Evolutionary conservation across 1,284 basidiomycete species (phyloP).

Genomic region (Agroathelia rolfsii): DNA sequence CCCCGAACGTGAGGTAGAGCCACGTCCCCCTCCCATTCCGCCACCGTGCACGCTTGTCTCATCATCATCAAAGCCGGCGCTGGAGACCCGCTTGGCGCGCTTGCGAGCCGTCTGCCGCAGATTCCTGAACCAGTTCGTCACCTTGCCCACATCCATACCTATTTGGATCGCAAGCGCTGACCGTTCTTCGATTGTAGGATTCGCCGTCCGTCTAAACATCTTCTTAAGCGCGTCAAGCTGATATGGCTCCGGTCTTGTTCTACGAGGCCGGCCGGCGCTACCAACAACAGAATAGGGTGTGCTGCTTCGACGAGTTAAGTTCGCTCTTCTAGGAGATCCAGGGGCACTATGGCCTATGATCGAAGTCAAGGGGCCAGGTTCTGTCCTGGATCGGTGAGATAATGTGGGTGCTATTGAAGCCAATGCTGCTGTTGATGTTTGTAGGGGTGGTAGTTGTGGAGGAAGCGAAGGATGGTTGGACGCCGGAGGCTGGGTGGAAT

Average conservation of each 20-base stretch:
- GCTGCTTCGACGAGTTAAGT: too few species aligned
- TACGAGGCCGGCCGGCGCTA: conserved; percentile 40
- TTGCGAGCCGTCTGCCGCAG: conserved; percentile 64
- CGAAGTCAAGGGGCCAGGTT: too few species aligned
- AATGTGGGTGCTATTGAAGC: too few species aligned
- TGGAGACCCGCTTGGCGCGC: conserved; percentile 39
- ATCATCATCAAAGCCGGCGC: conserved; percentile 31
- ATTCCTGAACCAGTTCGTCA: conserved; percentile 82
- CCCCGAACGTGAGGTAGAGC: conserved; percentile 35
- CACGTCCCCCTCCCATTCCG: conserved; percentile 24
- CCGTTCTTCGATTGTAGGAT: conserved; percentile 72
- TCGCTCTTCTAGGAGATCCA: too few species aligned
- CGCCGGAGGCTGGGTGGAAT: conserved; percentile 19
- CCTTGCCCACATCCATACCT: conserved; percentile 70
- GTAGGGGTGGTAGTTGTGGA: conserved; percentile 6
- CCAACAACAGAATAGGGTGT: conserved; percentile 15
- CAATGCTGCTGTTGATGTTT: conserved; percentile 8
- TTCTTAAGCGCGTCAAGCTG: conserved; percentile 66
- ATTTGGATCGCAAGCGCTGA: conserved; percentile 60
- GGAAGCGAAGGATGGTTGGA: conserved; percentile 16
- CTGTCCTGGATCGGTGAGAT: too few species aligned
- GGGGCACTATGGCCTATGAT: too few species aligned
- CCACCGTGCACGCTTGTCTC: conserved; percentile 24
- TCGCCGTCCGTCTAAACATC: conserved; percentile 55
- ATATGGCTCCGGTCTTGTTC: conserved; percentile 67